These are phyloP conservation scores for Digitaria exilis DNA, from an alignment of 202 grass and related monocot genomes.

Conservation along the genomic window DNA sequence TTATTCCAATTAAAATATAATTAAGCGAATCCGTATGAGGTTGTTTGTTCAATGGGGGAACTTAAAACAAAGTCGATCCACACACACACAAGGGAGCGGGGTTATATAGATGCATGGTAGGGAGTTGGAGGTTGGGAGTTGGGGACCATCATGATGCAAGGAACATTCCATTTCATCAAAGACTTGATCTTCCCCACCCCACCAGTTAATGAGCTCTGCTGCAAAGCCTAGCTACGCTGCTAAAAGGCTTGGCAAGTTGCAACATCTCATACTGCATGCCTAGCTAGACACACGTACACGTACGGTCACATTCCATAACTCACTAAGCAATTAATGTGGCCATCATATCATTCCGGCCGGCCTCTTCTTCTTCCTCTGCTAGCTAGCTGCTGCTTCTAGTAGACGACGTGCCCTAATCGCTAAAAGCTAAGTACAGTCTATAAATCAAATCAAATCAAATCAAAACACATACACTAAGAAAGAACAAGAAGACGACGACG, in stretches of 20 bases:
- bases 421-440: constrained; percentile 13
- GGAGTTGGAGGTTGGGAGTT: not conserved
- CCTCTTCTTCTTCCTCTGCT: not conserved
- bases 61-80: too few relatives aligned
- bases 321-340: not conserved
- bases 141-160: not conserved
- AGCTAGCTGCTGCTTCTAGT: too few relatives aligned
- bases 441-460: not conserved
- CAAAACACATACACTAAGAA: too few relatives aligned
- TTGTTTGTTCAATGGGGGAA: not conserved
- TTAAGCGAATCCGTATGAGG: too few relatives aligned
- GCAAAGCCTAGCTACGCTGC: constrained; percentile 5
- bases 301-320: constrained; percentile 2
- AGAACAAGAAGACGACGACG: not conserved
- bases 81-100: not conserved
- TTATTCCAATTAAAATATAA: not conserved
- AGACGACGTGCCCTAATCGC: not conserved
- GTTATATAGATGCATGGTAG: too few relatives aligned
- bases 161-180: constrained; percentile 22
- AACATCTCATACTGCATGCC: not conserved
- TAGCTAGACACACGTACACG: not conserved
- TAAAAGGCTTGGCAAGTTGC: not conserved
- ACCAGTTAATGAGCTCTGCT: constrained; percentile 17
- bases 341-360: not conserved
- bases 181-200: not conserved